Evolutionary conservation across 257 asterid species (phyloP).

Genomic region (Penstemon barbatus): DNA sequence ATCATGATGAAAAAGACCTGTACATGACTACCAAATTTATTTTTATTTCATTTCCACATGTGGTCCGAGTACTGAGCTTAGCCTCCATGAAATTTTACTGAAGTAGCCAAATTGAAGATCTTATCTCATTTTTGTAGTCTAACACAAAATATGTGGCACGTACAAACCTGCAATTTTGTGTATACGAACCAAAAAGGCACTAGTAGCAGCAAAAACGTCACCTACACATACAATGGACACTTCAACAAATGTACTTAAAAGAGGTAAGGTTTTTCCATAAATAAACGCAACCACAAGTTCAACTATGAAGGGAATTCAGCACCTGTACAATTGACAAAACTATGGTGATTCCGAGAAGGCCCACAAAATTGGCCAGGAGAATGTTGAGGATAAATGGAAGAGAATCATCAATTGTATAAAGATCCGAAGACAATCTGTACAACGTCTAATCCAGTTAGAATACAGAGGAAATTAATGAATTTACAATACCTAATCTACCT

Average conservation of each 20-base stretch:
- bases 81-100: no score
- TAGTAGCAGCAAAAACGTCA: slow-evolving; percentile 65
- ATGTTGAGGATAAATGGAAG: slow-evolving; percentile 97
- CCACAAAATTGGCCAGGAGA: slow-evolving; percentile 88
- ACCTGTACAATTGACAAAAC: slow-evolving; percentile 89
- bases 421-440: slow-evolving; percentile 89
- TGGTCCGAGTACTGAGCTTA: no score
- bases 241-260: slow-evolving; percentile 9
- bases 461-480: slow-evolving; percentile 17
- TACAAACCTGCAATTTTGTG: slow-evolving; percentile 73
- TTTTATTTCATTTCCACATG: no score
- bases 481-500: slow-evolving; percentile 49
- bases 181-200: slow-evolving; percentile 87
- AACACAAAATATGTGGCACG: slow-evolving; percentile 3
- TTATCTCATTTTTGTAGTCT: not conserved
- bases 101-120: not conserved
- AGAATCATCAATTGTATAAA: slow-evolving; percentile 90
- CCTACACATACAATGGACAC: slow-evolving; percentile 45
- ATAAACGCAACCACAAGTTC: slow-evolving; percentile 6
- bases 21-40: no score
- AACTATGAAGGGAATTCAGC: slow-evolving; percentile 6
- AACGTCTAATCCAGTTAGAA: slow-evolving; percentile 33
- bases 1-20: no score
- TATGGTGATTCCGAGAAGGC: slow-evolving; percentile 78
- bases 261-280: slow-evolving; percentile 8